Conservation (phyloP, 306 rosid genomes). For the Rosa lucieae region DNA sequence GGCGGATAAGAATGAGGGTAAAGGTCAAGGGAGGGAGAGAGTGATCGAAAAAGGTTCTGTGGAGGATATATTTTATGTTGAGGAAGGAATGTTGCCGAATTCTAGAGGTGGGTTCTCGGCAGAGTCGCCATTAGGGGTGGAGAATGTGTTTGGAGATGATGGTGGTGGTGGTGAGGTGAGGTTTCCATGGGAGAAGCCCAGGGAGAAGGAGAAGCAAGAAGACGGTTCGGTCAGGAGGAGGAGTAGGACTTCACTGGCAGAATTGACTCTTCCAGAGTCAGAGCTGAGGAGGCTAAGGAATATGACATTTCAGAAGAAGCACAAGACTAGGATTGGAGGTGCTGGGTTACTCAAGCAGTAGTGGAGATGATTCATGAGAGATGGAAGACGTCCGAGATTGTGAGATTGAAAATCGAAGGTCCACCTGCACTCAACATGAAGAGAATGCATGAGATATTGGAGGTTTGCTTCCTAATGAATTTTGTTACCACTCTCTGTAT, state of each 20-base stretch:
- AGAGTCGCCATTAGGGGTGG: slow-evolving; percentile 66
- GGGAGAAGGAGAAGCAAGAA: slow-evolving; percentile 40
- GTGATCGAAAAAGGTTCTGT: slow-evolving; percentile 88
- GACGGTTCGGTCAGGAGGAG: slow-evolving; percentile 37
- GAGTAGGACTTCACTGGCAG: slow-evolving; percentile 68
- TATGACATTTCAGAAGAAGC: slow-evolving; percentile 88
- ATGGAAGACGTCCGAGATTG: slow-evolving; percentile 84
- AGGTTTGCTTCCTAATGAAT: slow-evolving; percentile 57
- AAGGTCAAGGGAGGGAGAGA: slow-evolving; percentile 32
- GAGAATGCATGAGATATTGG: slow-evolving; percentile 92
- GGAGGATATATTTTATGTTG: slow-evolving; percentile 78
- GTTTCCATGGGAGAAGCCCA: slow-evolving; percentile 93
- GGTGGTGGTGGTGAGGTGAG: slow-evolving; percentile 59
- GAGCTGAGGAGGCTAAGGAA: slow-evolving; percentile 79
- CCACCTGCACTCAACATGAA: slow-evolving; percentile 93
- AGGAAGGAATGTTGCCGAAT: slow-evolving; percentile 91
- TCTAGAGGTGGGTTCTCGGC: slow-evolving; percentile 70
- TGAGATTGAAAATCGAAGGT: slow-evolving; percentile 86
- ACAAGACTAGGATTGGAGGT: slow-evolving; percentile 85
- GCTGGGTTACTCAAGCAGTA: slow-evolving; percentile 86
- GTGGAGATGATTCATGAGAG: slow-evolving; percentile 85
- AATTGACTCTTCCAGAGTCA: slow-evolving; percentile 86
- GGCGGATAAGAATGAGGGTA: slow-evolving; percentile 35
- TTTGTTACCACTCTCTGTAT: slow-evolving; percentile 15
- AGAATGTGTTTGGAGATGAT: slow-evolving; percentile 56